Percentiles rank a stretch among this genome's conserved stretches.
Evolutionary conservation across 495 filamentous ascomycete genomes (phyloP).

Genomic region (Bacidia rubella): DNA sequence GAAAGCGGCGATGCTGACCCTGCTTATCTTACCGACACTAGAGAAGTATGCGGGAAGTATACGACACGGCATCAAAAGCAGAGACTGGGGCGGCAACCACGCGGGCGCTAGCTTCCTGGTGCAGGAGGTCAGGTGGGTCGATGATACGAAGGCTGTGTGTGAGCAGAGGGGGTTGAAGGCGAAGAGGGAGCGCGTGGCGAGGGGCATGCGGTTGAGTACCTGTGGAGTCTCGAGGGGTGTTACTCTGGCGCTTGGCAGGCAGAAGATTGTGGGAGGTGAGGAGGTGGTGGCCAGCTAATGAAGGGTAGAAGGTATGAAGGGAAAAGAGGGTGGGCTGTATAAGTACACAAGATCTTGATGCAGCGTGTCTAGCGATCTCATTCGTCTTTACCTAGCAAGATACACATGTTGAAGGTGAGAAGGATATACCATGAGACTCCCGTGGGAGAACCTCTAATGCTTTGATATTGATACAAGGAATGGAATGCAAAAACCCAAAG

Average conservation of each 20-base stretch:
- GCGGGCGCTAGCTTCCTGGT: slow-evolving; percentile 88
- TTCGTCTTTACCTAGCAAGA: too few relatives aligned
- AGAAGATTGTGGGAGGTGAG: background rate
- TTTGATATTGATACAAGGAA: too few relatives aligned
- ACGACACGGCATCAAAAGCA: slow-evolving; percentile 65
- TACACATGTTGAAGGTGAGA: too few relatives aligned
- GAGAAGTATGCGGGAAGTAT: slow-evolving; percentile 61
- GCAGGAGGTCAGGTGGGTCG: slow-evolving; percentile 62
- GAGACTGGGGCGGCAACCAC: slow-evolving; percentile 54
- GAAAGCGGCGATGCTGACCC: slow-evolving; percentile 69
- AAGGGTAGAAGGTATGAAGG: background rate
- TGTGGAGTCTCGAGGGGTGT: background rate
- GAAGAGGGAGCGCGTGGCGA: slow-evolving; percentile 41
- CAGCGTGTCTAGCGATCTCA: too few relatives aligned
- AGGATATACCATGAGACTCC: too few relatives aligned
- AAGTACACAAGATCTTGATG: too few relatives aligned
- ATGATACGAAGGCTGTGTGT: slow-evolving; percentile 51
- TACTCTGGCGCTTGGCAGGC: background rate
- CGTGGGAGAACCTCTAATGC: too few relatives aligned
- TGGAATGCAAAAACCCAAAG: too few relatives aligned
- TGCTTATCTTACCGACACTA: slow-evolving; percentile 69
- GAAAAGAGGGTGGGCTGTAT: slow-evolving; percentile 1
- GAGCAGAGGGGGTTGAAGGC: slow-evolving; percentile 51
- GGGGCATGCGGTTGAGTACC: background rate
- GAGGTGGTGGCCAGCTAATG: background rate